Evolutionary conservation across 2,329 filamentous ascomycete species (phyloP).

Genomic region (Ceratocystiopsis brevicomis): DNA sequence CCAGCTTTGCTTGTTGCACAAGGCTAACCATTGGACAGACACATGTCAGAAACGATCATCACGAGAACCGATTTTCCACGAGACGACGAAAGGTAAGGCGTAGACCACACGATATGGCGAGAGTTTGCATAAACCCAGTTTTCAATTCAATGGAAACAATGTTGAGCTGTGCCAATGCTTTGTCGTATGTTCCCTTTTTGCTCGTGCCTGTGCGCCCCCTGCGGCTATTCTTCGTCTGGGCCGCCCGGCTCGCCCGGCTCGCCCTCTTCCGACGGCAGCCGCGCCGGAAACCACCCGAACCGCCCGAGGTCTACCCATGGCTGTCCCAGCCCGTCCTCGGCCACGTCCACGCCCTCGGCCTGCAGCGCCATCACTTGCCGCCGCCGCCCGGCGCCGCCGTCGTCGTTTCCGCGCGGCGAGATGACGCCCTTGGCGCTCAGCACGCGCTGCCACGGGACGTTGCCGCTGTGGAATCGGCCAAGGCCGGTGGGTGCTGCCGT

Average conservation of each 20-base stretch:
- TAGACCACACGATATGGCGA: too few species aligned
- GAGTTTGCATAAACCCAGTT: too few species aligned
- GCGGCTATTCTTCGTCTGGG: not conserved
- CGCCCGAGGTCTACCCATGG: constrained; percentile 29
- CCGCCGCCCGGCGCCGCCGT: constrained; percentile 1
- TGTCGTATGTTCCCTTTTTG: too few species aligned
- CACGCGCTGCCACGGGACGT: constrained; percentile 88
- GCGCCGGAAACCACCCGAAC: constrained; percentile 37
- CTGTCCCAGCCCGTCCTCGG: constrained; percentile 29
- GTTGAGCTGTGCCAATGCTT: not conserved
- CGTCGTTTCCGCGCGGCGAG: constrained; percentile 38
- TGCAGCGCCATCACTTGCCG: constrained; percentile 31
- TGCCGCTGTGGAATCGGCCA: constrained; percentile 47
- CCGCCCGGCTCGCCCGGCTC: constrained; percentile 10
- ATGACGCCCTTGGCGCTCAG: constrained; percentile 77
- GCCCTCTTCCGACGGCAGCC: constrained; percentile 24
- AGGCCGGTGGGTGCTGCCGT: constrained; percentile 24
- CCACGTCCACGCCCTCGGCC: constrained; percentile 34
- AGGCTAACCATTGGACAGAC: not conserved
- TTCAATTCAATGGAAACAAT: too few species aligned
- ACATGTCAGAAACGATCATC: not conserved
- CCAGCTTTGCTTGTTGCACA: too few species aligned
- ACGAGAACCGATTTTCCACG: too few species aligned
- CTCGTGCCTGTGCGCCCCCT: too few species aligned
- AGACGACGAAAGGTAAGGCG: too few species aligned